Percentiles rank a stretch among this genome's conserved stretches.
Evolutionary conservation across 1,284 basidiomycete genomes (phyloP).

Genomic region (Cryptococcus sp.): DNA sequence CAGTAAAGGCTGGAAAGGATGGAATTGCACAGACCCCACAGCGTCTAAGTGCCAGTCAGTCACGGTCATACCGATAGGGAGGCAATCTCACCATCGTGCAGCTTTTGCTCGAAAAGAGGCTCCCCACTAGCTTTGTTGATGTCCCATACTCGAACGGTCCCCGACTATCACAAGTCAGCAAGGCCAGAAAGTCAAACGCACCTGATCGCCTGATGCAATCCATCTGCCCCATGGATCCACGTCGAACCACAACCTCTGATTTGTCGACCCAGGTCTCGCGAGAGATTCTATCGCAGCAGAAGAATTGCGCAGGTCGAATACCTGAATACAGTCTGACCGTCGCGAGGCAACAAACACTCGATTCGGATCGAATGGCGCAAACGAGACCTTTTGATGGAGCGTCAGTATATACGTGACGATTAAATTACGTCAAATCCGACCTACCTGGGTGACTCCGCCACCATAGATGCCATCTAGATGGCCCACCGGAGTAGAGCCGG

Average conservation of each 20-base stretch:
- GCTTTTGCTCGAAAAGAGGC: constrained; percentile 16
- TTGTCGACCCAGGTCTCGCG: constrained; percentile 58
- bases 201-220: constrained; percentile 71
- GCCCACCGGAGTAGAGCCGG: constrained; percentile 60
- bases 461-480: constrained; percentile 65
- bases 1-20: constrained; percentile 42
- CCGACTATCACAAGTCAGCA: constrained; percentile 23
- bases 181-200: constrained; percentile 39
- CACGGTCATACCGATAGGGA: neutral
- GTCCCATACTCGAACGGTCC: constrained; percentile 44
- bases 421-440: constrained; percentile 17
- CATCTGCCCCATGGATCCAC: constrained; percentile 70
- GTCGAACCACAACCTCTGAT: constrained; percentile 77
- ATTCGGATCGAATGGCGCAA: constrained; percentile 71
- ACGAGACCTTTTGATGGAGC: constrained; percentile 63
- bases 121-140: constrained; percentile 15
- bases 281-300: constrained; percentile 39
- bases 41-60: constrained; percentile 32
- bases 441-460: constrained; percentile 71
- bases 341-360: constrained; percentile 77
- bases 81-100: constrained; percentile 22
- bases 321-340: constrained; percentile 64
- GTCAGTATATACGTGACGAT: neutral
- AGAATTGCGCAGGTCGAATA: constrained; percentile 74
- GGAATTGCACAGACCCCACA: constrained; percentile 45